These are phyloP conservation scores for Kwoniella mangroviensis DNA, from an alignment of 768 basidiomycete species.

Conservation along the genomic window DNA sequence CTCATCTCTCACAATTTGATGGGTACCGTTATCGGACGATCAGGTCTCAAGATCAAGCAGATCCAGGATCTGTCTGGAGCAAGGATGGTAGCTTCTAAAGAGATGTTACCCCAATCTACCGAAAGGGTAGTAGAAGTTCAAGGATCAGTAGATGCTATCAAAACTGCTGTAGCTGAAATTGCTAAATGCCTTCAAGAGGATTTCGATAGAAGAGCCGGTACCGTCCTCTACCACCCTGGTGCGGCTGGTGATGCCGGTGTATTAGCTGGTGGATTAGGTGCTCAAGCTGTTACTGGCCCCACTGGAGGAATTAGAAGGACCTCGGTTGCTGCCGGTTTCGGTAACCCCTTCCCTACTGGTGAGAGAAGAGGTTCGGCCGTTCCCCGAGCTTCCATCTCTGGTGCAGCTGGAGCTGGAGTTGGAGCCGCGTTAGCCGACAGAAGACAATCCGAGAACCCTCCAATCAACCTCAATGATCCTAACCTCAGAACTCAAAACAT, in stretches of 20 bases:
- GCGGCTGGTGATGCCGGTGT: slow-evolving; percentile 63
- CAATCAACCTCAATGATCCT: slow-evolving; percentile 57
- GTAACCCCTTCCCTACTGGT: slow-evolving; percentile 30
- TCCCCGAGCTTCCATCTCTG: slow-evolving; percentile 63
- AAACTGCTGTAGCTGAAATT: slow-evolving; percentile 92
- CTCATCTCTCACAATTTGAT: slow-evolving; percentile 99
- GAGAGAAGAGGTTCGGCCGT: slow-evolving; percentile 39
- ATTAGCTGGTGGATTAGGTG: slow-evolving; percentile 56
- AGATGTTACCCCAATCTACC: slow-evolving; percentile 98
- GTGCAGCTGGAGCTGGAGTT: slow-evolving; percentile 56
- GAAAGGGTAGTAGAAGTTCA: slow-evolving; percentile 99
- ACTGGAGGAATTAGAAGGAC: slow-evolving; percentile 56
- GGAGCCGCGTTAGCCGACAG: slow-evolving; percentile 23
- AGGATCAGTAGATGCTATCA: slow-evolving; percentile 88
- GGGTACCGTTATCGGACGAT: slow-evolving; percentile 97
- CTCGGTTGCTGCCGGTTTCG: slow-evolving; percentile 49
- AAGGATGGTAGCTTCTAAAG: slow-evolving; percentile 98
- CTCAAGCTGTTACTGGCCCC: slow-evolving; percentile 56
- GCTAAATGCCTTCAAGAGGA: slow-evolving; percentile 93
- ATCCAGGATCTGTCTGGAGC: slow-evolving; percentile 96
- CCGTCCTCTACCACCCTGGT: slow-evolving; percentile 93
- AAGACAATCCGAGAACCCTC: slow-evolving; percentile 53
- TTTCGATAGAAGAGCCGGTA: slow-evolving; percentile 92
- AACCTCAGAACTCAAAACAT: slow-evolving; percentile 98
- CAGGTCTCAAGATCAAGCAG: slow-evolving; percentile 96